Percentiles rank a stretch among this genome's conserved stretches.
Conservation (phyloP, 306 rosid genomes). For the Prunus mira region DNA sequence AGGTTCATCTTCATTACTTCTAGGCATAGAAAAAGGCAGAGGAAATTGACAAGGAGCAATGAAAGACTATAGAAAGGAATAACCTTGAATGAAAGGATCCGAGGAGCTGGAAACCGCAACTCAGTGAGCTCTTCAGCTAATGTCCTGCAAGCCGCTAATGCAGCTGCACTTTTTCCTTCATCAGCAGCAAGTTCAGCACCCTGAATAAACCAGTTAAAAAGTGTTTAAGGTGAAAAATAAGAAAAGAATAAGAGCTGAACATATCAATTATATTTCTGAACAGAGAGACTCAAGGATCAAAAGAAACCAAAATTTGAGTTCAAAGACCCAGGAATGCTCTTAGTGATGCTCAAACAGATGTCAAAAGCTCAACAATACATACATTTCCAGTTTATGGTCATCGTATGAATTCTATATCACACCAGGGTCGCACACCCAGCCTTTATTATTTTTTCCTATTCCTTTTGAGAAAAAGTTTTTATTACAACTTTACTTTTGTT, state of each 20-base stretch:
- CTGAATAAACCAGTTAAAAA: conserved; percentile 45
- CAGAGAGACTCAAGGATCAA: conserved; percentile 1
- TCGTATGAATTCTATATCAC: not conserved
- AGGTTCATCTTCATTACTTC: conserved; percentile 24
- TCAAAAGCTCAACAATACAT: not conserved
- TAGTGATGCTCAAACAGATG: not conserved
- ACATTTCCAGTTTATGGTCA: not conserved
- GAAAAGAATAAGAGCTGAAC: not conserved
- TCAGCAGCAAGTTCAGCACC: conserved; percentile 93
- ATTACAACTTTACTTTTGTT: not conserved
- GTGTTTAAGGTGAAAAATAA: not conserved
- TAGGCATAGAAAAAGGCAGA: conserved; percentile 17
- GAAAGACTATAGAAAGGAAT: not conserved
- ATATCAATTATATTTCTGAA: conserved; percentile 13
- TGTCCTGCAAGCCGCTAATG: conserved; percentile 96
- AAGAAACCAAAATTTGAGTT: not conserved
- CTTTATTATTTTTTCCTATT: not conserved
- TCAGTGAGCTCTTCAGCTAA: conserved; percentile 95
- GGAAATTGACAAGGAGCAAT: not conserved
- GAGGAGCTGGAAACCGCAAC: conserved; percentile 92
- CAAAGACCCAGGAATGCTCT: not conserved
- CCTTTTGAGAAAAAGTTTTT: not conserved
- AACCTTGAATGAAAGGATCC: conserved; percentile 95
- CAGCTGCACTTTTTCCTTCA: conserved; percentile 92
- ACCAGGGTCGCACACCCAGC: not conserved